Percentiles rank a stretch among this genome's conserved stretches.
Conservation (phyloP, 345 rosid genomes). For the Melastoma malabathricum region DNA sequence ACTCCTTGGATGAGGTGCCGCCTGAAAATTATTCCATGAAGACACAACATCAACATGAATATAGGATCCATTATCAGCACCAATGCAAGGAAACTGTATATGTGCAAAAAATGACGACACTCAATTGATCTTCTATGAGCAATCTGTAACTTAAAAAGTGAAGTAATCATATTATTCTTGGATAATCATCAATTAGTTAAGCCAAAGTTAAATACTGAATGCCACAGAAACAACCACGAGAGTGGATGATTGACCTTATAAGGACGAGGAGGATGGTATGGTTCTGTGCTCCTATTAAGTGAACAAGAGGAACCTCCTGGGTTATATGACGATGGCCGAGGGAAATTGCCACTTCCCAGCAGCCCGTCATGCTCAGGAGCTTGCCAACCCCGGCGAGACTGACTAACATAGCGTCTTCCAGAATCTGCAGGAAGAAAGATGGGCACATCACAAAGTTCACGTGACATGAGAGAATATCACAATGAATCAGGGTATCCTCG, state of each 20-base stretch:
- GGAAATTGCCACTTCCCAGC: slow-evolving; percentile 92
- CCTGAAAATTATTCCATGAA: slow-evolving; percentile 27
- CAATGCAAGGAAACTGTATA: too few relatives aligned
- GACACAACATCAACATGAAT: too few relatives aligned
- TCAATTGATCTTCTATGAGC: too few relatives aligned
- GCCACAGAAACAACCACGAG: neutral
- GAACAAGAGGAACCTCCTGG: slow-evolving; percentile 48
- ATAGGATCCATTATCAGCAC: too few relatives aligned
- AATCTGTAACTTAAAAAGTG: too few relatives aligned
- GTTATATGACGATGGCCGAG: slow-evolving; percentile 57
- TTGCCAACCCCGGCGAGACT: slow-evolving; percentile 70
- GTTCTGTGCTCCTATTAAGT: slow-evolving; percentile 57
- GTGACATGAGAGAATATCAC: neutral
- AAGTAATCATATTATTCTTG: too few relatives aligned
- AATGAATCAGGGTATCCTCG: neutral
- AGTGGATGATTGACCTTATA: slow-evolving; percentile 47
- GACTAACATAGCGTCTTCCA: slow-evolving; percentile 56
- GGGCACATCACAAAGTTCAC: too few relatives aligned
- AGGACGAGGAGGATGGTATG: slow-evolving; percentile 92
- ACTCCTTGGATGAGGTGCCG: slow-evolving; percentile 51
- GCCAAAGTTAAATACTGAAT: too few relatives aligned
- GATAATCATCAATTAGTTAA: too few relatives aligned
- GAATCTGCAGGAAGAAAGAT: slow-evolving; percentile 25
- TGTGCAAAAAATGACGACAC: too few relatives aligned
- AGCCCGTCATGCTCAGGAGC: slow-evolving; percentile 93